Evolutionary conservation across 2,329 filamentous ascomycete species (phyloP).

Genomic region (Xylariales sp.): DNA sequence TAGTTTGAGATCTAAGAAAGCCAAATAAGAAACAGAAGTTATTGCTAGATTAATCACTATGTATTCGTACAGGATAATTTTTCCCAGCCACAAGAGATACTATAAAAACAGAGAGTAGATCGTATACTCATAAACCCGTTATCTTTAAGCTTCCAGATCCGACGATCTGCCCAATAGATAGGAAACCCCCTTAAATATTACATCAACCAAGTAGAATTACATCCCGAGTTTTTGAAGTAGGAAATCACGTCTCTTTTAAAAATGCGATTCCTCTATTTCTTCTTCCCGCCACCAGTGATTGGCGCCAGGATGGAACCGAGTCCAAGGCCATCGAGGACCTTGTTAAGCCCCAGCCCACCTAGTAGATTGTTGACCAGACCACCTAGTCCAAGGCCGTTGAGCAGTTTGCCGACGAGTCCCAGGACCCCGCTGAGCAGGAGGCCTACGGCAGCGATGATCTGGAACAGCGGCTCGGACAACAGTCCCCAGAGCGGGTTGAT

Average conservation of each 20-base stretch:
- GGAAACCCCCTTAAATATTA: neutral
- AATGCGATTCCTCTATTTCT: slow-evolving; percentile 44
- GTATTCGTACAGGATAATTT: slow-evolving; percentile 9
- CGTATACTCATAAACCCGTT: slow-evolving; percentile 24
- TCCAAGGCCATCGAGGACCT: slow-evolving; percentile 79
- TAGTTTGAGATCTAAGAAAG: neutral
- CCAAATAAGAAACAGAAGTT: neutral
- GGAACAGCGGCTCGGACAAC: slow-evolving; percentile 85
- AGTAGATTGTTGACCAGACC: slow-evolving; percentile 83
- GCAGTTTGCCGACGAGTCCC: slow-evolving; percentile 82
- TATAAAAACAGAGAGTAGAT: slow-evolving; percentile 7
- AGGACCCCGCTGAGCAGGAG: slow-evolving; percentile 85
- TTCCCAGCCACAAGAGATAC: neutral
- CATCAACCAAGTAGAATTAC: slow-evolving; percentile 21
- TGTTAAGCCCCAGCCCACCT: slow-evolving; percentile 79
- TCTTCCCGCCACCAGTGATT: slow-evolving; percentile 57
- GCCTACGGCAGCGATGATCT: slow-evolving; percentile 91
- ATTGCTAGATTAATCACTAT: neutral
- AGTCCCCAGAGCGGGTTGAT: slow-evolving; percentile 90
- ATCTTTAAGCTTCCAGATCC: slow-evolving; percentile 2
- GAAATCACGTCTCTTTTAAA: neutral
- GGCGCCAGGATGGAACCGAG: slow-evolving; percentile 61
- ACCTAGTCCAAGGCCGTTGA: slow-evolving; percentile 84
- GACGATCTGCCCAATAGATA: neutral
- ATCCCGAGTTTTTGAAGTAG: neutral